These are phyloP conservation scores for Ceratocystis lukuohia DNA, from an alignment of 2,329 filamentous ascomycete species.

Conservation along the genomic window DNA sequence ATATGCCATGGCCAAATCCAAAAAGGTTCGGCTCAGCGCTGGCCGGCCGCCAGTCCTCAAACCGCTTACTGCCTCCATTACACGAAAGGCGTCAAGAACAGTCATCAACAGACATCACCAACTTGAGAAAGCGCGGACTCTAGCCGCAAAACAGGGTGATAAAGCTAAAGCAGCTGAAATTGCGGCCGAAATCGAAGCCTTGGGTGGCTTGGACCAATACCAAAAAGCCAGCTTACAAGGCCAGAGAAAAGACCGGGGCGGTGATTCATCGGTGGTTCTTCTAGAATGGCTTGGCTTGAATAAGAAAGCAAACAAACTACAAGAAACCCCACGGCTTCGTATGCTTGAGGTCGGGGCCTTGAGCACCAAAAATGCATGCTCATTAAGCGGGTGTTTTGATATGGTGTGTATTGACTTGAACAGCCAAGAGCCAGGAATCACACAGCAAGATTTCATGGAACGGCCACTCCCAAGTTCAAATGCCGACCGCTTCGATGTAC, in stretches of 20 bases:
- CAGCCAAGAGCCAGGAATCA: conserved; percentile 67
- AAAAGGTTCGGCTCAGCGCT: conserved; percentile 22
- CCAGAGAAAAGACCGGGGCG: conserved; percentile 51
- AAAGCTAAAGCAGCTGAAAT: conserved; percentile 33
- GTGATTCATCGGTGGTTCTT: conserved; percentile 51
- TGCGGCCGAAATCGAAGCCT: conserved; percentile 39
- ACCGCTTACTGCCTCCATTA: conserved; percentile 34
- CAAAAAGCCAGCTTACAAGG: conserved; percentile 57
- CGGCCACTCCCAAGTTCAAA: conserved; percentile 54
- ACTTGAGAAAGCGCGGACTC: conserved; percentile 47
- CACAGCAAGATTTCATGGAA: conserved; percentile 89
- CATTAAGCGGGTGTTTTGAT: conserved; percentile 54
- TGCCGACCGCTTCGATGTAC: conserved; percentile 64
- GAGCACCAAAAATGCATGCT: conserved; percentile 73
- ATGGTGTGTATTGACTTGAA: conserved; percentile 81
- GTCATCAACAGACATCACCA: conserved; percentile 55
- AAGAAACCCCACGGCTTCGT: conserved; percentile 30
- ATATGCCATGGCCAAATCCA: conserved; percentile 25
- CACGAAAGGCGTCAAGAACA: conserved; percentile 48
- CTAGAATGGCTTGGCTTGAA: conserved; percentile 43
- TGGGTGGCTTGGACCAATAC: conserved; percentile 50
- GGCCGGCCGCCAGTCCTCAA: conserved; percentile 45
- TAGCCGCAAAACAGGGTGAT: conserved; percentile 43
- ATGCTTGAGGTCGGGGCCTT: conserved; percentile 86
- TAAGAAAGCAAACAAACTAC: conserved; percentile 20